Evolutionary conservation across 148 eudicot species (phyloP).

Genomic region (Cornus kousa): DNA sequence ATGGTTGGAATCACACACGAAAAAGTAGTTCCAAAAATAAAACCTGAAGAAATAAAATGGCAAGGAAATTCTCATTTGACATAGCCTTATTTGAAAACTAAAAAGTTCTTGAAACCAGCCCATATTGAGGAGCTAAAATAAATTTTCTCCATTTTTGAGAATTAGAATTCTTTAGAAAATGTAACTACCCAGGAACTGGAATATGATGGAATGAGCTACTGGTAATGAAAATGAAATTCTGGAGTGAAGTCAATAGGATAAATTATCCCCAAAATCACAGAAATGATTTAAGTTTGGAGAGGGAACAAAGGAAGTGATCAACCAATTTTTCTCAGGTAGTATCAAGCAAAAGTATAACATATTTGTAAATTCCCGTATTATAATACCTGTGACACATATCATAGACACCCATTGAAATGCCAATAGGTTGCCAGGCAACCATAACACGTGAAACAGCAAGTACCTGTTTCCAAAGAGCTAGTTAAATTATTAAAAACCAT

Average conservation of each 20-base stretch:
- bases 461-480: constrained; percentile 46
- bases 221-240: no score
- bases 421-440: constrained; percentile 99
- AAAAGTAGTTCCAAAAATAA: neutral
- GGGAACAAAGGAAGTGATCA: neutral
- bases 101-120: neutral
- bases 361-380: neutral
- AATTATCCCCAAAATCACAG: no score
- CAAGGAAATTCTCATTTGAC: no score
- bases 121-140: neutral
- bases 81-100: no score
- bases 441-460: constrained; percentile 94
- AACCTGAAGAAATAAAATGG: neutral
- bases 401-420: constrained; percentile 93
- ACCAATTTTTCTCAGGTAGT: neutral
- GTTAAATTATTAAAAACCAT: neutral
- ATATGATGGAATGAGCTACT: no score
- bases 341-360: neutral
- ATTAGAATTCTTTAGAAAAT: no score
- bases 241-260: no score
- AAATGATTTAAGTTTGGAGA: neutral
- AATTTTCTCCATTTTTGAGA: no score
- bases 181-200: neutral
- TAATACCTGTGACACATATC: constrained; percentile 95
- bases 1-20: neutral